These are phyloP conservation scores for Russula dissimulans DNA, from an alignment of 768 basidiomycete species.

Conservation along the genomic window DNA sequence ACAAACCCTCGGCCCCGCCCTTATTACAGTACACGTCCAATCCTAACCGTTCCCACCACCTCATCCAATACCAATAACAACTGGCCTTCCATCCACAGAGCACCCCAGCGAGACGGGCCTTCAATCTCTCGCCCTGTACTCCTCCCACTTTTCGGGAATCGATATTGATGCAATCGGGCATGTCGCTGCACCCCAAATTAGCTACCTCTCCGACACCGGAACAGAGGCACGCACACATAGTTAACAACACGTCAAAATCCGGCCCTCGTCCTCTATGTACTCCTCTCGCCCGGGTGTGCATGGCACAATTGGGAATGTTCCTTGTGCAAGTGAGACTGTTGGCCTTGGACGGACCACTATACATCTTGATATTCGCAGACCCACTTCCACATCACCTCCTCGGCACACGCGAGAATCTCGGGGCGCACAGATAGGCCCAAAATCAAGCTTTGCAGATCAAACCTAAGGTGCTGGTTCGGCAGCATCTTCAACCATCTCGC, in stretches of 20 bases:
- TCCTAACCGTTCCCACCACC: not conserved
- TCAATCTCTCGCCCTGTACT: constrained; percentile 27
- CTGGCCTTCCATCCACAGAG: constrained; percentile 50
- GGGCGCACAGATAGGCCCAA: constrained; percentile 53
- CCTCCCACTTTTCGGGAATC: constrained; percentile 42
- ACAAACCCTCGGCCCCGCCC: not conserved
- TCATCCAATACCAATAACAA: no score
- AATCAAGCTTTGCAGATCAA: constrained; percentile 52
- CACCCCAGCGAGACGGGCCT: constrained; percentile 24
- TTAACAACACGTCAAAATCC: constrained; percentile 52
- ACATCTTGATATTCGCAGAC: constrained; percentile 40
- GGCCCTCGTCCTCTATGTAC: constrained; percentile 31
- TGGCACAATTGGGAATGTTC: not conserved
- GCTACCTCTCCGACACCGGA: not conserved
- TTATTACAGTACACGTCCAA: not conserved
- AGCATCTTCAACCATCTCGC: constrained; percentile 27
- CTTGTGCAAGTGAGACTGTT: not conserved
- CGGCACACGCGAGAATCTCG: constrained; percentile 62
- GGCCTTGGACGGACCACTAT: not conserved
- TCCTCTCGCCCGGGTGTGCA: not conserved
- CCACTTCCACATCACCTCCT: constrained; percentile 78
- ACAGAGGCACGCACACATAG: constrained; percentile 40
- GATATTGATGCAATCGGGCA: constrained; percentile 49
- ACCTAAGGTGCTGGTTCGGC: constrained; percentile 44
- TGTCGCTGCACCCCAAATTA: constrained; percentile 38